Base-by-base conservation (phyloP, 495 filamentous ascomycete genomes). In the Lophiostoma macrostomum region DNA sequence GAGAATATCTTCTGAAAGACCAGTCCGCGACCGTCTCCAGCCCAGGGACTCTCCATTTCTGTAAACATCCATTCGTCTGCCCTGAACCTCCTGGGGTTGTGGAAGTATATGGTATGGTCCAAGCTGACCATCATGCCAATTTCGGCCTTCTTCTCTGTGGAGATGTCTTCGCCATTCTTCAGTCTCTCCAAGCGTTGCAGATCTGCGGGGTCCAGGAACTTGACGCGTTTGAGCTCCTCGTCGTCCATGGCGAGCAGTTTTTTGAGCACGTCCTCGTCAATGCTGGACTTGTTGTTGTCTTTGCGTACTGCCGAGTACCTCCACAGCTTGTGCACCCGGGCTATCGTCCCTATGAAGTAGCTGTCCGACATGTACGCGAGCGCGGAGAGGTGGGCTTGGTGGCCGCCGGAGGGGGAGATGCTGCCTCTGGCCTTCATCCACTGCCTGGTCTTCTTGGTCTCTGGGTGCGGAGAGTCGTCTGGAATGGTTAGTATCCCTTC, bases 101-200 rank as follows among this genome's bases (percentile, higher is more conserved):
- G 94, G 71, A 98, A 98, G 69, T 94, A 96, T 36, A 98, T 96
- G 2, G 83, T 85, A 71, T 93, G 89, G 68, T 98, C 93, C 18
- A 98, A 71, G 47, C 84, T 90, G 49, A 97, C 90, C 87, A 96
- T 91, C 91, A 98, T 97, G 8, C 93, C 88, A 13, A 98, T 73
- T 64, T 74, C 67, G 10, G 78, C 76, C 34, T 71, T 65, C 2
- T 25, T 19, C 1, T 50, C 55, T 4, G 45, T 25, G 0, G 39
- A 23, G 3, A 45, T n/a, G 20, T 56, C 39, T 23, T 60, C 46
- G 29, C 60, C 56, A 28, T 56, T 52, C 28, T 31, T 45, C n/a
- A 51, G 13, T 24, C 43, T 29, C 14, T 29, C 38, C 14, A 64
- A 28, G 14, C 39, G 44, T 18, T 64, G 22, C 22, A 64, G 24